Base-by-base conservation (phyloP, 352 stramenopile genomes). In the Phytophthora palmivora region DNA sequence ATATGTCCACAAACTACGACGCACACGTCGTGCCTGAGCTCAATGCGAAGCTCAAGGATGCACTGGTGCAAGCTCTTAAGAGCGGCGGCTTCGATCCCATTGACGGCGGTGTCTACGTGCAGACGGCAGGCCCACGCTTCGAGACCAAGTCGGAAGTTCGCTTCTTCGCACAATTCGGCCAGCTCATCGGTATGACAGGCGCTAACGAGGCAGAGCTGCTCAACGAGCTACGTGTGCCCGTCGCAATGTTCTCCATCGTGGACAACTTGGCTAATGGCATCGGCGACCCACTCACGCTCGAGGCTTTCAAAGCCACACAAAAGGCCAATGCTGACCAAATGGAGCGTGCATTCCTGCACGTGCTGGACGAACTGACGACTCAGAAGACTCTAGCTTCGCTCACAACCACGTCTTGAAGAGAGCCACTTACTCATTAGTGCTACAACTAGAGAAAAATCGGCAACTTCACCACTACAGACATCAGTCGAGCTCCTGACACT, bases 121-220 rank as follows among this genome's bases (percentile, higher is more conserved):
- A 97, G 72, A 90, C 84, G 26, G 69, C 78, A 0, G 89, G 89
- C 2, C 89, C 89, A 32, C 87, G 89, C 57, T 96, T 97, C 60
- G 89, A 97, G 72, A 97, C 89, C 49, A 96, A 96, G 73, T 81
- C 89, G 11, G 89, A 97, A 69, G 88, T 97, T 75, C 85, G 85
- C 43, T 95, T 94, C 70, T 94, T 96, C 52, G 73, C 86, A 22
- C 83, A 94, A 63, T 94, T 90, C 41, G 89, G 88, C 8, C 76
- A 97, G 33, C 65, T 97, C 50, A 84, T 97, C 38, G 89, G 89
- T 39, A 97, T 97, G 89, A 97, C 89, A 6, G 88, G 83, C 43
- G 81, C 84, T 15, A 93, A 97, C 58, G 89, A 97, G 63, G 88
- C 89, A 33, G 85, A 92, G 61, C 72, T 95, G 5, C 78, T 92